Conservation (phyloP, 768 basidiomycete species). For the Rhodotorula paludigena region DNA sequence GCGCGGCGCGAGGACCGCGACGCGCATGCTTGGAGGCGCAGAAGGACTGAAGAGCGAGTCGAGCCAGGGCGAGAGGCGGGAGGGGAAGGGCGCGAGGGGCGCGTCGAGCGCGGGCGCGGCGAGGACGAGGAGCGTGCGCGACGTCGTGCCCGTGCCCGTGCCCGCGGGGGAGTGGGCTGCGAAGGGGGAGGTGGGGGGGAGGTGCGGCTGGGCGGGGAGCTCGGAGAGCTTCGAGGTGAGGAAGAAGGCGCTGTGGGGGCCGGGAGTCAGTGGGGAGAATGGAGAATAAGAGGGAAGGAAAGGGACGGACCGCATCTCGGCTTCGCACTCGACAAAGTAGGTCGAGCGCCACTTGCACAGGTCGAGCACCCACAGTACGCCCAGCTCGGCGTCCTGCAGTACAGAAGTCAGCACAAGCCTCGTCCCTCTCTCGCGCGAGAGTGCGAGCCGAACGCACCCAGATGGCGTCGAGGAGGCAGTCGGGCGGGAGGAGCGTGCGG, state of each 20-base stretch:
- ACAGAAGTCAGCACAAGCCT: neutral
- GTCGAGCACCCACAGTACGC: constrained; percentile 31
- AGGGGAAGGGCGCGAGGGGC: neutral
- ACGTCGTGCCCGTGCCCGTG: neutral
- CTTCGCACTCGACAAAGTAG: constrained; percentile 21
- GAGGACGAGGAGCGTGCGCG: constrained; percentile 13
- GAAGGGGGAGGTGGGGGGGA: neutral
- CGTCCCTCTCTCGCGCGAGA: too few relatives aligned
- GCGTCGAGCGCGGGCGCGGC: neutral
- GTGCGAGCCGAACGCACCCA: constrained; percentile 4
- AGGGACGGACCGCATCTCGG: constrained; percentile 18
- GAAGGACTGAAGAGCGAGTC: neutral
- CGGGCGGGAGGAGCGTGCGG: constrained; percentile 4
- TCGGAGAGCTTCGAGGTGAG: constrained; percentile 35
- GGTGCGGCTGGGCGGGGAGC: constrained; percentile 14
- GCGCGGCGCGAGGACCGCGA: neutral
- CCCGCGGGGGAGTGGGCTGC: neutral
- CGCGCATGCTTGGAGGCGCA: neutral
- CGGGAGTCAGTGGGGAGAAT: neutral
- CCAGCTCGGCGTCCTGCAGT: constrained; percentile 3
- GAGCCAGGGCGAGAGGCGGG: neutral
- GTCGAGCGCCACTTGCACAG: constrained; percentile 25
- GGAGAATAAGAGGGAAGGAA: neutral
- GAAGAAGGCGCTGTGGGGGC: constrained; percentile 26
- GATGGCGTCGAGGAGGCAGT: constrained; percentile 28